phyloP scores from a whole-genome alignment of 148 eudicot species.

The Dianthus caryophyllus region DNA sequence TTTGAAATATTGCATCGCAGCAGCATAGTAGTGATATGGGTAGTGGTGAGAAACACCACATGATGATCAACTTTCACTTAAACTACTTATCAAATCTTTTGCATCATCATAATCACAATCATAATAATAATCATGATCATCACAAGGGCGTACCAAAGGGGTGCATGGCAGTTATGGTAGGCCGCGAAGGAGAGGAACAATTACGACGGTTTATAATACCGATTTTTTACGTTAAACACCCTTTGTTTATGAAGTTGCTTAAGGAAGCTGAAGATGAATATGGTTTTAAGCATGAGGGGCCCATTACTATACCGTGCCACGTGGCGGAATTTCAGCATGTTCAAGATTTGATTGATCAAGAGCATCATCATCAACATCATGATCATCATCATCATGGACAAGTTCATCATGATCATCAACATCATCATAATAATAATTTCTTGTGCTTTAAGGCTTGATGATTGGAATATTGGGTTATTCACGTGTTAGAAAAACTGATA shows the following conservation, averaged over 20 bases:
- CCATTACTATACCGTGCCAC: constrained; percentile 81
- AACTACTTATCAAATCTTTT: constrained; percentile 39
- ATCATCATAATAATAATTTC: constrained; percentile 43
- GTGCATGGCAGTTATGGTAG: constrained; percentile 66
- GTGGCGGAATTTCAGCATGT: constrained; percentile 64
- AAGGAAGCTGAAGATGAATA: constrained; percentile 92
- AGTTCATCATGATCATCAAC: constrained; percentile 21
- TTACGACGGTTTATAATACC: constrained; percentile 70
- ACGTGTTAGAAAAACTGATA: too few relatives aligned
- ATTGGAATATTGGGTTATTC: too few relatives aligned
- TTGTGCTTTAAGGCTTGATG: constrained; percentile 79
- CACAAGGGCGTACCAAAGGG: constrained; percentile 54
- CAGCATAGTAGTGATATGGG: too few relatives aligned
- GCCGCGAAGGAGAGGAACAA: constrained; percentile 60
- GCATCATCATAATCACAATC: constrained; percentile 29
- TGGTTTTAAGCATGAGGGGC: constrained; percentile 79
- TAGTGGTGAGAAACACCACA: constrained; percentile 31
- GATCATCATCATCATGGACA: constrained; percentile 28
- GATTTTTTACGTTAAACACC: constrained; percentile 69
- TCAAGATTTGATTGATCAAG: constrained; percentile 58
- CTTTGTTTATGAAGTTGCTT: constrained; percentile 57
- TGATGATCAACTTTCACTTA: constrained; percentile 38
- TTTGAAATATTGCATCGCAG: too few relatives aligned
- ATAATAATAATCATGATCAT: constrained; percentile 10
- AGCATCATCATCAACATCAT: constrained; percentile 31